phyloP scores from a whole-genome alignment of 2,329 filamentous ascomycete genomes.

The Hortaea werneckii region DNA sequence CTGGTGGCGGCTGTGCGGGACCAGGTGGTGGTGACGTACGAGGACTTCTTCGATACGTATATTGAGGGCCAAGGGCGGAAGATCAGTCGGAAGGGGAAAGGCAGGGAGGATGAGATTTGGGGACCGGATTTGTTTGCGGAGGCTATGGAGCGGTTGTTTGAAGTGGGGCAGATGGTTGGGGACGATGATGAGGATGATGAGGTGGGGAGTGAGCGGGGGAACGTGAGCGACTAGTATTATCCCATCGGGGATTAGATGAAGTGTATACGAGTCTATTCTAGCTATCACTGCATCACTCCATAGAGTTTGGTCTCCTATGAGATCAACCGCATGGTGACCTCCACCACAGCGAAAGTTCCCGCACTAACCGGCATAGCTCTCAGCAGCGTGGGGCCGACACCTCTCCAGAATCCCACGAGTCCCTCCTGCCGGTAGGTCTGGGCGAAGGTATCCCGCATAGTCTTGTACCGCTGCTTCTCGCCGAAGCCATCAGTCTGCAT shows the following conservation, averaged over 20 bases:
- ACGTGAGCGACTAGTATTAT: slow-evolving; percentile 5
- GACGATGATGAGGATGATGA: slow-evolving; percentile 22
- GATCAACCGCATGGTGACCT: slow-evolving; percentile 30
- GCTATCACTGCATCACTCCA: no score
- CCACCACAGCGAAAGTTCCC: slow-evolving; percentile 79
- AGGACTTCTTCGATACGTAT: slow-evolving; percentile 51
- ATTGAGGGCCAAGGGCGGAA: slow-evolving; percentile 28
- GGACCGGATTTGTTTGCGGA: slow-evolving; percentile 55
- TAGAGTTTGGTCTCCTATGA: no score
- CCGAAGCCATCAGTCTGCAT: slow-evolving; percentile 98
- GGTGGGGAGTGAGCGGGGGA: slow-evolving; percentile 12
- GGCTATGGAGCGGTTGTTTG: slow-evolving; percentile 51
- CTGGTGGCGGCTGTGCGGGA: slow-evolving; percentile 57
- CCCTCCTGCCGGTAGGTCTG: slow-evolving; percentile 74
- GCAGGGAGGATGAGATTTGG: slow-evolving; percentile 52
- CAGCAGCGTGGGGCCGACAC: slow-evolving; percentile 77
- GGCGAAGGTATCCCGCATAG: slow-evolving; percentile 80
- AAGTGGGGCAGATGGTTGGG: slow-evolving; percentile 37
- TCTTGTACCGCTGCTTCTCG: slow-evolving; percentile 56
- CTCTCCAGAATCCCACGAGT: slow-evolving; percentile 82
- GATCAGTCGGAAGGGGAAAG: slow-evolving; percentile 45
- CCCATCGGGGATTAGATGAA: no score
- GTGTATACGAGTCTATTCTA: no score
- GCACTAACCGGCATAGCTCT: slow-evolving; percentile 96
- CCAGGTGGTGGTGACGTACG: slow-evolving; percentile 51